Evolutionary conservation across 2,329 filamentous ascomycete species (phyloP), one percentile per base, ranked within the genome.

Genomic region (Xylariomycetidae sp.): DNA sequence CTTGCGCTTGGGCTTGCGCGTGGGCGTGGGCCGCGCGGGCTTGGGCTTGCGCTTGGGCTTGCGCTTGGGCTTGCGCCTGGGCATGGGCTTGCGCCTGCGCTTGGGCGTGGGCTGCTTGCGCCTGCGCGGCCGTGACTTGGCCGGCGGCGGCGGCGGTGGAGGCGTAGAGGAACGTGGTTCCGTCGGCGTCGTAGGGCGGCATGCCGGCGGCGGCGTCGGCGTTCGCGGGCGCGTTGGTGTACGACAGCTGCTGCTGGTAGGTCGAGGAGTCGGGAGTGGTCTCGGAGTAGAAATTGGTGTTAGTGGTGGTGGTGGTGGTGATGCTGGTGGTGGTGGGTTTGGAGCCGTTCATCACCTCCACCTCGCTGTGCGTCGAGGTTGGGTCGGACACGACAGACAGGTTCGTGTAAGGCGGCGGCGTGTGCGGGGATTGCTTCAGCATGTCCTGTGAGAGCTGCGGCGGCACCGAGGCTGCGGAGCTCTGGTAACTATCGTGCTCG

Each of bases 401-500:
- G 15, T 38, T 50, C 10, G 42, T 31, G 35, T 53, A 56, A n/a
- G n/a, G n/a, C 24, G 50, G 32, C 25, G 53, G 49, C 7, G 52
- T 47, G 19, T 50, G 51, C 4, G 52, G 47, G 15, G 54, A 54
- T 16, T 49, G 48, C 29, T 56, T 57, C n/a, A 55, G 31, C 29
- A 49, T 47, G 15, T 53, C 48, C 38, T 52, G 52, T 17, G 50
- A 39, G 29, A 53, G 25, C 6, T 44, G 42, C 16, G 45, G 29
- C 14, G 34, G 39, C 25, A 42, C 34, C 13, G 42, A 29, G 19
- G 42, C 29, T 28, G 42, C 46, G 9, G 57, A 46, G 27, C 59
- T 62, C 25, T 56, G 55, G 25, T 50, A 45, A 59, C 71, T 69
- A 33, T 70, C 70, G 31, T 61, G 60, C 35, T 74, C 65, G 35